Base-by-base conservation (phyloP, 371 early-diverging fungal species). In the Circinella umbellata region DNA sequence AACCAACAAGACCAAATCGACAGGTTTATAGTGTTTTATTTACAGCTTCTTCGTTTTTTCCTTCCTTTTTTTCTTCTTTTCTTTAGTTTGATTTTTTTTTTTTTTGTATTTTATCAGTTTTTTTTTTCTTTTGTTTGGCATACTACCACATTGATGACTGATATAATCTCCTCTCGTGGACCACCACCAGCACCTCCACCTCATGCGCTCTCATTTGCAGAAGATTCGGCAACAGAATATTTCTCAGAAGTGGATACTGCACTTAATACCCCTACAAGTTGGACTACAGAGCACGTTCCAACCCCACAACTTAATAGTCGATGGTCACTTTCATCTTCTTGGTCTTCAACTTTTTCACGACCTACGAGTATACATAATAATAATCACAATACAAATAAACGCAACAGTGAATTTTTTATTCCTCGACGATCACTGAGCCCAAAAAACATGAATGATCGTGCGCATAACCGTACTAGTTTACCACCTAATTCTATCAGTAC, bases 221-320 rank as follows among this genome's bases (percentile, higher is more conserved):
- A 57, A 18, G 51, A 51, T n/a, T 51, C 51, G 15, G 51, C 51
- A 13, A 57, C 27, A 18, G 57, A 57, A 7, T 57, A 57, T n/a
- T 18, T 27, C 7, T 64, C 65, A 7, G 65, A 64, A 64, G 38
- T 34, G 5, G 65, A 64, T 53, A 64, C 65, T 48, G 65, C 39
- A 9, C 51, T 64, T n/a, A 64, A 64, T 49, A 64, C 65, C 4
- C 65, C 65, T 53, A 64, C 65, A 37, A 53, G 65, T 35, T 64
- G 65, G 65, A 51, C 65, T 10, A 64, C 53, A n/a, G 53, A 35
- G 17, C 35, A 53, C 48, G 1, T 42, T 42, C 11, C 42, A 42
- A 42, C 42, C 42, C 57, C 57, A 57, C 20, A 34, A 20, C 14
- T 51, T 8, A 42, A 36, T 53, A 14, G 15, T 64, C 65, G 65